Conservation (phyloP, 1,139 yeast species). For the Saccharomyces hybrid region DNA sequence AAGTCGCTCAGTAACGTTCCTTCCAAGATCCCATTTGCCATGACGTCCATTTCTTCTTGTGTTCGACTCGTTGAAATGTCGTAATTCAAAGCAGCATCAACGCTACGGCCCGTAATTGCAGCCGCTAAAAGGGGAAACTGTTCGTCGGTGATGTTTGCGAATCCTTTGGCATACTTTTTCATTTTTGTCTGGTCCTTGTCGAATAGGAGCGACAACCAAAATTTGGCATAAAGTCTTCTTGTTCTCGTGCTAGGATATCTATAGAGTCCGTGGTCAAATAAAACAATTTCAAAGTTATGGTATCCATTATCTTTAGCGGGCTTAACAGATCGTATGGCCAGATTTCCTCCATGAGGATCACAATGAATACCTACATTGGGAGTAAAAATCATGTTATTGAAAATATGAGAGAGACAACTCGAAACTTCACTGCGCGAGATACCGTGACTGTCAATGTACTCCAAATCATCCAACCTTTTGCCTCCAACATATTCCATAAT, state of each 20-base stretch:
- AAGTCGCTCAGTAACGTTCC: conserved; percentile 63
- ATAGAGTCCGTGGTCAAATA: conserved; percentile 93
- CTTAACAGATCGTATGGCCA: conserved; percentile 59
- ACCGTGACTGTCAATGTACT: conserved; percentile 50
- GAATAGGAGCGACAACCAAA: conserved; percentile 76
- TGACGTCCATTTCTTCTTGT: conserved; percentile 49
- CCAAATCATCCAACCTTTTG: conserved; percentile 68
- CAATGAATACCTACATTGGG: conserved; percentile 90
- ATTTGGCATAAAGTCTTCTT: conserved; percentile 78
- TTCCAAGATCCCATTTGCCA: conserved; percentile 54
- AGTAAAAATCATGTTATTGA: conserved; percentile 91
- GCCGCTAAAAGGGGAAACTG: conserved; percentile 82
- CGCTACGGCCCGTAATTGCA: conserved; percentile 88
- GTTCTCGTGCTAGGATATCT: conserved; percentile 71
- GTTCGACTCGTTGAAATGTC: conserved; percentile 51
- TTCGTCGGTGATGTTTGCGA: conserved; percentile 75
- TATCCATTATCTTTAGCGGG: conserved; percentile 13
- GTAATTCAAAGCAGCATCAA: conserved; percentile 57
- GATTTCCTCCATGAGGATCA: conserved; percentile 96
- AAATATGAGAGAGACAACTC: conserved; percentile 77
- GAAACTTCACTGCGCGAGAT: conserved; percentile 77
- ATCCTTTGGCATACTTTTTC: conserved; percentile 63
- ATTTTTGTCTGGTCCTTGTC: conserved; percentile 60
- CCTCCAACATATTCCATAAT: conserved; percentile 88
- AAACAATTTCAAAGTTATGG: conserved; percentile 81